Evolutionary conservation across 192 early-diverging fungal genomes (phyloP).

Genomic region (Chytriomyces hyalinus): DNA sequence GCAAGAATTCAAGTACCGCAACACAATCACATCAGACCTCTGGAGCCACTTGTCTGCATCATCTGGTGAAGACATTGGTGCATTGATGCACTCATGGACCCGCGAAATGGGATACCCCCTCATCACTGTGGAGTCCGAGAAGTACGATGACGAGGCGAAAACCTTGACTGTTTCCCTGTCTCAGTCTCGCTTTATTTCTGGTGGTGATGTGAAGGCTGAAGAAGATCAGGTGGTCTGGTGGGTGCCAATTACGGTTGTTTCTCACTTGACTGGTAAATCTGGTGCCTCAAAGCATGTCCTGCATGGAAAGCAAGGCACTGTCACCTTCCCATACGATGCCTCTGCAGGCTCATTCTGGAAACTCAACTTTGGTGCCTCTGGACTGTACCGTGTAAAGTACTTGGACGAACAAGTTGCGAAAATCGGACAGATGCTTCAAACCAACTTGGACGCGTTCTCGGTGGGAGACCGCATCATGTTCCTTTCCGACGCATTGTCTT

Average conservation of each 20-base stretch:
- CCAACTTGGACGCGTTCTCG: slow-evolving; percentile 44
- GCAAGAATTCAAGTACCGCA: slow-evolving; percentile 80
- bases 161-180: slow-evolving; percentile 63
- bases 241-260: slow-evolving; percentile 72
- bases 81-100: slow-evolving; percentile 91
- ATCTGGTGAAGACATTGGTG: slow-evolving; percentile 80
- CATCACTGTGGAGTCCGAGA: slow-evolving; percentile 69
- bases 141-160: slow-evolving; percentile 48
- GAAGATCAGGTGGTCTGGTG: slow-evolving; percentile 86
- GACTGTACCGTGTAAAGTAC: slow-evolving; percentile 84
- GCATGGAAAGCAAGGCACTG: slow-evolving; percentile 44
- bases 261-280: slow-evolving; percentile 44
- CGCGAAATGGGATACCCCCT: slow-evolving; percentile 85
- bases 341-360: slow-evolving; percentile 68
- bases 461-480: slow-evolving; percentile 82
- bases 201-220: slow-evolving; percentile 74
- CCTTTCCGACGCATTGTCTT: slow-evolving; percentile 79
- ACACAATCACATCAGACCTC: slow-evolving; percentile 85
- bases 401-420: slow-evolving; percentile 35
- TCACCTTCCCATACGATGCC: slow-evolving; percentile 58
- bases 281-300: slow-evolving; percentile 61
- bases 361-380: slow-evolving; percentile 80
- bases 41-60: slow-evolving; percentile 82
- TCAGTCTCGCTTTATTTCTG: slow-evolving; percentile 87
- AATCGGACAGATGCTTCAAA: slow-evolving; percentile 55